Conservation (phyloP, 176 grass and related monocot species). For the sorghum (Sorghum bicolor) region Sorghum_bicolor_NCBIv3 NC_012870.2:68689501-68690000, state of each 20-base stretch:
- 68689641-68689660: neutral
- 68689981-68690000: neutral
- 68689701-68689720: constrained; percentile 34
- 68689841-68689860: constrained; percentile 43
- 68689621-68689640: too few species aligned
- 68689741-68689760: constrained; percentile 35
- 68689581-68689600: too few species aligned
- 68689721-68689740: constrained; percentile 58
- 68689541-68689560: too few species aligned
- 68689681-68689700: constrained; percentile 57
- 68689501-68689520: too few species aligned
- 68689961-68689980: neutral
- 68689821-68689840: constrained; percentile 50
- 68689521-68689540: too few species aligned
- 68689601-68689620: too few species aligned
- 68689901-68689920: constrained; percentile 53
- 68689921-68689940: constrained; percentile 53
- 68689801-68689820: constrained; percentile 47
- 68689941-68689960: constrained; percentile 39
- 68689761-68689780: constrained; percentile 42
- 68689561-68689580: too few species aligned
- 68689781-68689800: constrained; percentile 60
- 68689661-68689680: constrained; percentile 56
- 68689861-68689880: constrained; percentile 59
- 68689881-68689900: constrained; percentile 62